phyloP scores from a whole-genome alignment of 345 rosid genomes.

The Physaria fendleri region DNA sequence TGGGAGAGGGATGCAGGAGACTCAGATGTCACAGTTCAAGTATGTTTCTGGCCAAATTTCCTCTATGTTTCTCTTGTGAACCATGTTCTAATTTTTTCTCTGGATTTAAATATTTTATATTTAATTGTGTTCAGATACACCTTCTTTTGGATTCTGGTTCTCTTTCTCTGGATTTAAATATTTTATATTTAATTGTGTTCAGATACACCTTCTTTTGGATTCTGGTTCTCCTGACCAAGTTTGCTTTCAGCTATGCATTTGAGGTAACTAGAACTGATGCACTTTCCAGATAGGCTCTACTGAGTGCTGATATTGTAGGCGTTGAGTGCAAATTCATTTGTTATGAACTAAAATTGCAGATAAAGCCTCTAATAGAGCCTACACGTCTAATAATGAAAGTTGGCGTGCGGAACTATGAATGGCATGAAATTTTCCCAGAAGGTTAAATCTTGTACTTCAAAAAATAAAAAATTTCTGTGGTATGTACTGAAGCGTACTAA shows the following conservation, averaged over 20 bases:
- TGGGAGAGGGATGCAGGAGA: constrained; percentile 97
- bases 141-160: constrained; percentile 75
- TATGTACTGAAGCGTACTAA: constrained; percentile 12
- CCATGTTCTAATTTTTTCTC: not conserved
- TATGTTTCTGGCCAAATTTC: constrained; percentile 30
- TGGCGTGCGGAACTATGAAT: constrained; percentile 63
- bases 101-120: not conserved
- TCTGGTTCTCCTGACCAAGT: constrained; percentile 66
- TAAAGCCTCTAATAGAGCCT: constrained; percentile 82
- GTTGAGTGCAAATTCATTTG: not conserved
- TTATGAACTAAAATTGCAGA: constrained; percentile 42
- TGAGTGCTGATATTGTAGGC: constrained; percentile 1
- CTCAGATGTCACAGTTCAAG: constrained; percentile 84
- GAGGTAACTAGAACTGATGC: constrained; percentile 49
- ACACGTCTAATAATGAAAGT: constrained; percentile 67
- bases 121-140: constrained; percentile 51
- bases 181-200: constrained; percentile 19
- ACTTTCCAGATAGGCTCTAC: constrained; percentile 2
- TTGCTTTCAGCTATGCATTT: constrained; percentile 73
- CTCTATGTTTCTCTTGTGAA: constrained; percentile 15
- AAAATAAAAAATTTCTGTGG: too few relatives aligned
- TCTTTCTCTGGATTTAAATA: too few relatives aligned
- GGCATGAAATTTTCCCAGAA: constrained; percentile 88
- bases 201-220: constrained; percentile 88
- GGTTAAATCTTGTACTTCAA: constrained; percentile 33